These are phyloP conservation scores for Voacanga thouarsii DNA, from an alignment of 257 asterid genomes.

Conservation along the genomic window DNA sequence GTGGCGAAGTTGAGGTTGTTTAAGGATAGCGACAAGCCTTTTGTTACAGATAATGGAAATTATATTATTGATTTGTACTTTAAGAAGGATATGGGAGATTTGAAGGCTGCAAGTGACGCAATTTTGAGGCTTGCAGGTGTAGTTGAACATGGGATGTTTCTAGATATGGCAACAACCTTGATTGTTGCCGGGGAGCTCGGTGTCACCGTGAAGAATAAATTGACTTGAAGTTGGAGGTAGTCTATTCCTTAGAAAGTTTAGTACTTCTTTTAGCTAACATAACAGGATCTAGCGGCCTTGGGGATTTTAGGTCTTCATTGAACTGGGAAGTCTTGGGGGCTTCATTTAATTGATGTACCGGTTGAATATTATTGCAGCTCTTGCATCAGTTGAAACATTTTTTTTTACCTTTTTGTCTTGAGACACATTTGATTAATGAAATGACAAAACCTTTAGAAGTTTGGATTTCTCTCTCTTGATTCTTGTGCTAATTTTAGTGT, in stretches of 20 bases:
- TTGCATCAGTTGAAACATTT: not conserved
- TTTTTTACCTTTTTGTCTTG: not conserved
- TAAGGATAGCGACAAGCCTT: conserved; percentile 17
- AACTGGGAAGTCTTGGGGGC: not conserved
- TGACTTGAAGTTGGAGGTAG: conserved; percentile 24
- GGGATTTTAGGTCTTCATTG: conserved; percentile 8
- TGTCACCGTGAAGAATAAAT: conserved; percentile 30
- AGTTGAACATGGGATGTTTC: conserved; percentile 49
- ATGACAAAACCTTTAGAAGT: not conserved
- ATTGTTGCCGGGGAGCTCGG: conserved; percentile 43
- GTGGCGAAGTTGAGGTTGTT: conserved; percentile 31
- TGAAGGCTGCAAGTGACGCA: conserved; percentile 42
- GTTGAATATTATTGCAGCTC: conserved; percentile 1
- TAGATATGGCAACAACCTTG: conserved; percentile 44
- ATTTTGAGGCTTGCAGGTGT: conserved; percentile 52
- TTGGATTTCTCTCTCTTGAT: not conserved
- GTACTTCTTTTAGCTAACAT: conserved; percentile 8
- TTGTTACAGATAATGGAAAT: conserved; percentile 39
- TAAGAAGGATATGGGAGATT: conserved; percentile 37
- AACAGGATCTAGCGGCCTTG: conserved; percentile 4
- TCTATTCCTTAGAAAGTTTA: not conserved
- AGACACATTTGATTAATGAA: conserved; percentile 2
- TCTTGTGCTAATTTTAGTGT: not conserved
- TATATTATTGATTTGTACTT: conserved; percentile 41
- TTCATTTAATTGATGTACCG: not conserved